Evolutionary conservation across 2,329 filamentous ascomycete genomes (phyloP).

Genomic region (Davidsoniella eucalypti): DNA sequence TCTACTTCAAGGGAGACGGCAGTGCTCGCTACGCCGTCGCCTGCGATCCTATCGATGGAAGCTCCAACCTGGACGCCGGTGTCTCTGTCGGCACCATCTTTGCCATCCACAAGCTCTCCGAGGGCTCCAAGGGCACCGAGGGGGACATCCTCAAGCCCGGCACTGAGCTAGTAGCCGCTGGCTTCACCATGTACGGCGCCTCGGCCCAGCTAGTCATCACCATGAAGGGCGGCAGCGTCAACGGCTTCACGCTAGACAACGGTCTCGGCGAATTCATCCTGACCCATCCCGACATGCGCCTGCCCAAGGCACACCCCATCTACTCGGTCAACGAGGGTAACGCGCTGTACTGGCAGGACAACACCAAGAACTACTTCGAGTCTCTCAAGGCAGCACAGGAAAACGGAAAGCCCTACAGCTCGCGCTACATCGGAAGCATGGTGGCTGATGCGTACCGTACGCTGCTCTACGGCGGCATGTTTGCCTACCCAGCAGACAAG

Average conservation of each 20-base stretch:
- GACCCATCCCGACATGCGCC: conserved; percentile 84
- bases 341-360: conserved; percentile 86
- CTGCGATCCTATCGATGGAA: conserved; percentile 96
- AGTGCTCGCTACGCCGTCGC: conserved; percentile 84
- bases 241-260: conserved; percentile 95
- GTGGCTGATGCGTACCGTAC: conserved; percentile 96
- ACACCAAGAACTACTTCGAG: conserved; percentile 75
- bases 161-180: conserved; percentile 77
- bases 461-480: conserved; percentile 86
- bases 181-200: conserved; percentile 99
- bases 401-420: conserved; percentile 75
- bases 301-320: conserved; percentile 66
- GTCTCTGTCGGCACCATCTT: conserved; percentile 98
- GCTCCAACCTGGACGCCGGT: conserved; percentile 91
- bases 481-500: conserved; percentile 93
- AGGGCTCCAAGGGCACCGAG: conserved; percentile 54
- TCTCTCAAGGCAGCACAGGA: conserved; percentile 65
- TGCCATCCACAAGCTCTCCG: conserved; percentile 75
- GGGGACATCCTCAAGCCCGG: conserved; percentile 83
- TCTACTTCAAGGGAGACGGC: conserved; percentile 62
- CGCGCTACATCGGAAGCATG: conserved; percentile 95
- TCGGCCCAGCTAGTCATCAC: conserved; percentile 93
- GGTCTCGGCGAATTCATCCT: conserved; percentile 97
- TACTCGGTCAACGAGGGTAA: conserved; percentile 99
- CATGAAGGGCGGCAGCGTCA: conserved; percentile 82